Base-by-base conservation (phyloP, 495 filamentous ascomycete genomes). In the Penicillium argentinense region DNA sequence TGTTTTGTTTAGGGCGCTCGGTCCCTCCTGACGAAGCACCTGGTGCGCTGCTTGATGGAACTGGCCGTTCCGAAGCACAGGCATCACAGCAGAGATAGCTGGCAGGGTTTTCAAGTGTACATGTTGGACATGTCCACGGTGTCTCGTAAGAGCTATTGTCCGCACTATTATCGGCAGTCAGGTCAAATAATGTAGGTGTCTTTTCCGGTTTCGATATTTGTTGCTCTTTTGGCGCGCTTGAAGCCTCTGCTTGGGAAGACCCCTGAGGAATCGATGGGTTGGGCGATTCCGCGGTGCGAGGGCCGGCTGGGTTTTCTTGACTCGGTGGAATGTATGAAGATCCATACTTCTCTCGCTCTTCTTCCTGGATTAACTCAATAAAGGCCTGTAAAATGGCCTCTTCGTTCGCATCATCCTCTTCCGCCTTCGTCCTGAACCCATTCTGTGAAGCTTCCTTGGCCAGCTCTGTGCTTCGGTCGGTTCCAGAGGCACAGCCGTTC, bases 391-490 rank as follows among this genome's bases (percentile, higher is more conserved):
- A 77, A 53, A 96, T 96, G n/a, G 92, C 91, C 14, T 78, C 76
- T 34, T 97, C 89, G 50, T 96, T 92, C 1, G 89, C 92, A 53
- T 90, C 85, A 41, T 96, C 91, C 56, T 93, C 88, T 56, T 95
- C 88, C 0, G 88, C 88, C 59, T 90, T 77, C 0, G 92, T 96
- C 28, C 78, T 72, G 72, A 93, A 90, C 0, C 89, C 88, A 54
- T 85, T 86, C 34, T 71, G 66, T 4, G 80, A 82, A 5, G 87
- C 86, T 51, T 85, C 77, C 44, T 90, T 81, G 2, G 84, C 84
- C 34, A 88, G 80, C 21, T 79, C 71, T 16, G 63, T 61, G 33
- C 68, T 68, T 29, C 73, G 75, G 9, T 76, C 75, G 14, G 76
- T 84, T 17, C 81, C 82, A 36, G 86, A 88, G 2, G 80, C 91